These are phyloP conservation scores for Metschnikowia cerradonensis DNA, from an alignment of 805 yeast genomes.

Conservation along the genomic window DNA sequence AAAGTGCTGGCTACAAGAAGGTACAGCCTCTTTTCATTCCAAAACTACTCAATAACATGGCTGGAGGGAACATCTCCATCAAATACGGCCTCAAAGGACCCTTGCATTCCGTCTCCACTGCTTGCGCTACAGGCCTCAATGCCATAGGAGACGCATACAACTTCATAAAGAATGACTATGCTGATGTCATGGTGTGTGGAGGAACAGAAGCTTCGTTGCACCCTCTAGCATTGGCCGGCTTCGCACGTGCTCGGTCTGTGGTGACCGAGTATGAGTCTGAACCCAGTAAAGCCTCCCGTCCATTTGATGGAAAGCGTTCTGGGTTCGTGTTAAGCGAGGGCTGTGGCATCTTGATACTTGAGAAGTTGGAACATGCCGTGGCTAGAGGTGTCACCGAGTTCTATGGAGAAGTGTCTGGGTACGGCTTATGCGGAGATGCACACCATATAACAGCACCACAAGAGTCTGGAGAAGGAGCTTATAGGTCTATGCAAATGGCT, in stretches of 20 bases:
- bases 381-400: slow-evolving; percentile 52
- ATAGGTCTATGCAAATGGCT: slow-evolving; percentile 77
- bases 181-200: slow-evolving; percentile 90
- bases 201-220: slow-evolving; percentile 85
- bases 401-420: slow-evolving; percentile 80
- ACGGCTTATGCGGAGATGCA: slow-evolving; percentile 90
- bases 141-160: slow-evolving; percentile 90
- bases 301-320: slow-evolving; percentile 71
- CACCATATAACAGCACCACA: slow-evolving; percentile 90
- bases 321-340: slow-evolving; percentile 97
- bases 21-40: slow-evolving; percentile 89
- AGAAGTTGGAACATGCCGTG: slow-evolving; percentile 71
- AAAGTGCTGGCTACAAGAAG: slow-evolving; percentile 49
- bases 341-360: slow-evolving; percentile 74
- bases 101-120: slow-evolving; percentile 83
- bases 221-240: slow-evolving; percentile 85
- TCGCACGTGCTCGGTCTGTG: slow-evolving; percentile 82
- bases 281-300: slow-evolving; percentile 72
- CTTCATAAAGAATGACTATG: slow-evolving; percentile 73
- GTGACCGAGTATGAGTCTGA: slow-evolving; percentile 57
- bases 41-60: slow-evolving; percentile 82
- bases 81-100: slow-evolving; percentile 77
- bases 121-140: slow-evolving; percentile 96
- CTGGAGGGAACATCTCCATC: slow-evolving; percentile 86
- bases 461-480: slow-evolving; percentile 80